Evolutionary conservation across 257 asterid species (phyloP).

Genomic region (Ocimum tenuiflorum): DNA sequence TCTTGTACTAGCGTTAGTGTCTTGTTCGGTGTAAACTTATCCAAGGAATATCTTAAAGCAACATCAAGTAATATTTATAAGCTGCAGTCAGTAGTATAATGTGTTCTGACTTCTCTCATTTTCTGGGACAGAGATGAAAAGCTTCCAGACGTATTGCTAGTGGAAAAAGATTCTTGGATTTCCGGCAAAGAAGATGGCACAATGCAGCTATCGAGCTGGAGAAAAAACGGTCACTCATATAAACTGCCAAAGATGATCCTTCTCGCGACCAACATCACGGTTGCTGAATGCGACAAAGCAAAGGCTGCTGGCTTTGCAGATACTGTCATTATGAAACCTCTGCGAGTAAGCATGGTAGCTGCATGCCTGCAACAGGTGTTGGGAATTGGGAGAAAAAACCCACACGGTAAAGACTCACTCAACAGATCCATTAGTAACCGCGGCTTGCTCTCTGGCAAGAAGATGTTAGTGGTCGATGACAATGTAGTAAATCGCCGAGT

Average conservation of each 20-base stretch:
- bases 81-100: not conserved
- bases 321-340: constrained; percentile 75
- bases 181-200: constrained; percentile 43
- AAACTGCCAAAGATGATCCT: constrained; percentile 72
- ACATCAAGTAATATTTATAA: not conserved
- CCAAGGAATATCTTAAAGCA: not conserved
- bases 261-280: constrained; percentile 62
- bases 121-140: constrained; percentile 37
- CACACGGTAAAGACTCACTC: constrained; percentile 30
- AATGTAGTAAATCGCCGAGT: constrained; percentile 77
- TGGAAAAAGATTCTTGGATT: constrained; percentile 79
- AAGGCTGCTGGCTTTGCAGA: constrained; percentile 74
- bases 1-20: not conserved
- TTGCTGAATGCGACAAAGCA: constrained; percentile 52
- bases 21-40: not conserved
- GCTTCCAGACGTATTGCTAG: constrained; percentile 59
- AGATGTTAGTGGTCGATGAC: constrained; percentile 85
- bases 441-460: constrained; percentile 68
- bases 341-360: constrained; percentile 79
- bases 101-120: not conserved
- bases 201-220: constrained; percentile 30
- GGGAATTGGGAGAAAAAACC: constrained; percentile 47
- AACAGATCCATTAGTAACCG: constrained; percentile 32
- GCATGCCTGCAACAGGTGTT: constrained; percentile 75
- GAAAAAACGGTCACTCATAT: constrained; percentile 41